Evolutionary conservation across 495 filamentous ascomycete species (phyloP).

Genomic region (Neurospora terricola): DNA sequence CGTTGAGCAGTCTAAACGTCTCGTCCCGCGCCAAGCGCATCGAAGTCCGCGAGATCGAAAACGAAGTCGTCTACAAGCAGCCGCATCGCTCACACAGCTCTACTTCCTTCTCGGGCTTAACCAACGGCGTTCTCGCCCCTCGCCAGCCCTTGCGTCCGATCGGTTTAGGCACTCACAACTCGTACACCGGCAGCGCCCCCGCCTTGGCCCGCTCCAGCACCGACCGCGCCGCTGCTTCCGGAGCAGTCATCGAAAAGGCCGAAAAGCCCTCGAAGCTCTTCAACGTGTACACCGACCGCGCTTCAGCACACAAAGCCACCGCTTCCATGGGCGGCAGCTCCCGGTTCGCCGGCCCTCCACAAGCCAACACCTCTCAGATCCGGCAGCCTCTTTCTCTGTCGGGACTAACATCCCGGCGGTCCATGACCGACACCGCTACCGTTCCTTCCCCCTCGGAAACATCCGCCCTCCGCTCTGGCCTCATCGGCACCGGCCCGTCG

Average conservation of each 20-base stretch:
- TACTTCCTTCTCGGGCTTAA: not conserved
- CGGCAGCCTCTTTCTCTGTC: slow-evolving; percentile 9
- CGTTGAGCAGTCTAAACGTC: slow-evolving; percentile 86
- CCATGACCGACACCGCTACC: not conserved
- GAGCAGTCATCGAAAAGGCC: slow-evolving; percentile 37
- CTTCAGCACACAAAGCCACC: slow-evolving; percentile 28
- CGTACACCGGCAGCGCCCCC: slow-evolving; percentile 33
- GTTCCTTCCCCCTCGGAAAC: not conserved
- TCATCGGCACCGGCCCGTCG: slow-evolving; percentile 9
- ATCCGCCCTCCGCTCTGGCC: not conserved
- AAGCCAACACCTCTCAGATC: slow-evolving; percentile 27
- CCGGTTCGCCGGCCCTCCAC: slow-evolving; percentile 6
- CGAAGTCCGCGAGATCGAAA: slow-evolving; percentile 88
- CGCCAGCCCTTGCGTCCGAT: slow-evolving; percentile 73
- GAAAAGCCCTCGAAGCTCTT: slow-evolving; percentile 79
- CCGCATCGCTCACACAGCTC: slow-evolving; percentile 33
- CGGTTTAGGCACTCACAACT: slow-evolving; percentile 50
- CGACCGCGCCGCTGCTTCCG: slow-evolving; percentile 30
- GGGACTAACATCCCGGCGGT: not conserved
- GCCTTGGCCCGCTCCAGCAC: slow-evolving; percentile 30
- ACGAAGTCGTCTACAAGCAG: slow-evolving; percentile 76
- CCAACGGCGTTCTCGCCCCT: slow-evolving; percentile 38
- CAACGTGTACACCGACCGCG: slow-evolving; percentile 67
- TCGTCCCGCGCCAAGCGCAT: slow-evolving; percentile 95
- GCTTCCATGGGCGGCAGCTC: slow-evolving; percentile 4